Evolutionary conservation across 2,329 filamentous ascomycete species (phyloP).

Genomic region (Tolypocladium nubicola): DNA sequence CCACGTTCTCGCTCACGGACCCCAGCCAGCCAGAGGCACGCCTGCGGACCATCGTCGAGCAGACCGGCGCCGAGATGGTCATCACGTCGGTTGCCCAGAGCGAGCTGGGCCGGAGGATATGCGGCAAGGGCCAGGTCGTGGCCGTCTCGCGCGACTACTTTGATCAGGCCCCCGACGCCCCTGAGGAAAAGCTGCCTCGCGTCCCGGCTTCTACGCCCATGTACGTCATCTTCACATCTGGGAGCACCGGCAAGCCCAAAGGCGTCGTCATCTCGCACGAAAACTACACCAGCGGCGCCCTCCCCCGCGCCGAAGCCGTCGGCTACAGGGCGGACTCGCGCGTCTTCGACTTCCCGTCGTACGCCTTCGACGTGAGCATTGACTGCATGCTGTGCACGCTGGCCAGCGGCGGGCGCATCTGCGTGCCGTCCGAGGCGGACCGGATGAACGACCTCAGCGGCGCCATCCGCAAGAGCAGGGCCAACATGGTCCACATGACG

Average conservation of each 20-base stretch:
- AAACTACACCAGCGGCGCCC: slow-evolving; percentile 34
- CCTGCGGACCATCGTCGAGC: slow-evolving; percentile 32
- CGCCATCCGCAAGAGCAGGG: slow-evolving; percentile 30
- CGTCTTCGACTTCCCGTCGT: slow-evolving; percentile 38
- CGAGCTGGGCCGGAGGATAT: slow-evolving; percentile 24
- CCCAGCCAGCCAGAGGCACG: slow-evolving; percentile 34
- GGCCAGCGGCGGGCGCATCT: slow-evolving; percentile 37
- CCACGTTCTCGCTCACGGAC: slow-evolving; percentile 35
- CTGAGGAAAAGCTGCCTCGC: slow-evolving; percentile 14
- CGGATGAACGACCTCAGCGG: slow-evolving; percentile 39
- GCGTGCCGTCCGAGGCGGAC: slow-evolving; percentile 43
- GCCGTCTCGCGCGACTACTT: slow-evolving; percentile 19
- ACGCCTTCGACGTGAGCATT: slow-evolving; percentile 45
- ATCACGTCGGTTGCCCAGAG: slow-evolving; percentile 29
- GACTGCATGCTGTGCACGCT: slow-evolving; percentile 45
- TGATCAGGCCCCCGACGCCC: slow-evolving; percentile 8
- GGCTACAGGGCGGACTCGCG: slow-evolving; percentile 30
- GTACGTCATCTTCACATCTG: slow-evolving; percentile 55
- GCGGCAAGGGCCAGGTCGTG: slow-evolving; percentile 21
- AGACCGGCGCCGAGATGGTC: slow-evolving; percentile 27
- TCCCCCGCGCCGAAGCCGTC: slow-evolving; percentile 30
- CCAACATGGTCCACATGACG: slow-evolving; percentile 41
- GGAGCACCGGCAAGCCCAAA: slow-evolving; percentile 54
- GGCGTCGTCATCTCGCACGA: slow-evolving; percentile 44
- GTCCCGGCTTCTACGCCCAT: slow-evolving; percentile 33